Evolutionary conservation across 73 alveolate species (phyloP), one percentile per base, ranked within the genome.

Genomic region (Tetrahymena elliotti): DNA sequence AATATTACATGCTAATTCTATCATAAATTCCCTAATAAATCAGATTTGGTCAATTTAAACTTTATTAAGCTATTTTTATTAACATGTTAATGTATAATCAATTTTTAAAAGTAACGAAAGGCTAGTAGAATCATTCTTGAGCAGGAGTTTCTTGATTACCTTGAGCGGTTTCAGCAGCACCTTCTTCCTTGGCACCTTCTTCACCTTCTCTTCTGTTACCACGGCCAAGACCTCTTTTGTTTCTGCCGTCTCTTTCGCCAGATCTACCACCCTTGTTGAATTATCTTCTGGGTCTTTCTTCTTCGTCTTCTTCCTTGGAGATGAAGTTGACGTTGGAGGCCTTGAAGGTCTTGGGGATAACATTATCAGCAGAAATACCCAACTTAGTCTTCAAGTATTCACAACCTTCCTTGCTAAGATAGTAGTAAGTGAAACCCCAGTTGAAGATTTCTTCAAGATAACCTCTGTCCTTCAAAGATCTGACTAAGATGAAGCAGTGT

Each of bases 361-460:
- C 97, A 95, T 96, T 97, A 38, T 95, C 96, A 40, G 99, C 99
- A 95, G 97, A 97, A 36, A 68, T 68, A 68, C 88, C 88, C 93
- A 98, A 97, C 95, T 97, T 96, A 94, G 97, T 97, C 97, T 97
- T 97, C 95, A 98, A 97, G 98, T 96, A 98, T 83, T 95, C 96
- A 40, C 97, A 98, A 52, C 99, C 99, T 95, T 95, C 96, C 96
- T 96, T 95, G 94, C 97, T 98, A 97, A 98, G 96, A 96, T 95
- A 95, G 98, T 98, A 98, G 98, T 98, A 98, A 95, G 96, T 96
- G 99, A 98, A 98, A 95, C 97, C 98, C 99, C 99, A 98, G 97
- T 96, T 94, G 98, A 97, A 98, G 95, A 97, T 97, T 93, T 97
- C 99, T 33, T 97, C 95, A 35, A 96, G 97, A 93, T 93, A 94